phyloP scores from a whole-genome alignment of 75 land plant genomes.

The Pinus albicaulis region DNA sequence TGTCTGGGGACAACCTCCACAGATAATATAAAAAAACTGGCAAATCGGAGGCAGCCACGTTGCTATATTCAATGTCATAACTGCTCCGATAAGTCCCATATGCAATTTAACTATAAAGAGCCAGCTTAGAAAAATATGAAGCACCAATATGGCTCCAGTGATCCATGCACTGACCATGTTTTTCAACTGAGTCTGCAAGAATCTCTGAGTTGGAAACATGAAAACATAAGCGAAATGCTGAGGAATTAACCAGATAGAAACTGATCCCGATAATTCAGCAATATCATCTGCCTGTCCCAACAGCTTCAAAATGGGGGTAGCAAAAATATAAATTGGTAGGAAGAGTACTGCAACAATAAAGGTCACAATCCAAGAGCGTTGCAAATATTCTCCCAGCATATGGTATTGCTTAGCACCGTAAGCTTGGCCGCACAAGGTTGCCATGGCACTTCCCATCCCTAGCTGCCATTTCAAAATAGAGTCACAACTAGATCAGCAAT shows the following conservation, averaged over 20 bases:
- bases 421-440: slow-evolving; percentile 91
- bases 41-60: slow-evolving; percentile 54
- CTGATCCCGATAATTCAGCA: slow-evolving; percentile 47
- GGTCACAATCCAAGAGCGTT: slow-evolving; percentile 59
- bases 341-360: slow-evolving; percentile 34
- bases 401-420: slow-evolving; percentile 67
- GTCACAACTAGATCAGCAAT: too few relatives aligned
- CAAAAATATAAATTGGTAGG: slow-evolving; percentile 53
- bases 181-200: slow-evolving; percentile 72
- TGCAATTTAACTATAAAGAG: slow-evolving; percentile 37
- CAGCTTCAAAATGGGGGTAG: slow-evolving; percentile 41
- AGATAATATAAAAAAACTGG: slow-evolving; percentile 27
- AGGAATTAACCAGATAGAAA: slow-evolving; percentile 56
- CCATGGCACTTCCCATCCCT: slow-evolving; percentile 72
- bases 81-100: slow-evolving; percentile 53
- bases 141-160: slow-evolving; percentile 19
- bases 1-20: slow-evolving; percentile 43
- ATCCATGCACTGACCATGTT: slow-evolving; percentile 44
- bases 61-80: slow-evolving; percentile 43
- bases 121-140: slow-evolving; percentile 59
- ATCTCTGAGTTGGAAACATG: slow-evolving; percentile 60
- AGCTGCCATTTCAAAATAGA: slow-evolving; percentile 21
- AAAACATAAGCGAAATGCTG: slow-evolving; percentile 56
- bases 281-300: slow-evolving; percentile 58
- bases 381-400: slow-evolving; percentile 70